Evolutionary conservation across 2,329 filamentous ascomycete genomes (phyloP).

Genomic region (Hypocrella siamensis): DNA sequence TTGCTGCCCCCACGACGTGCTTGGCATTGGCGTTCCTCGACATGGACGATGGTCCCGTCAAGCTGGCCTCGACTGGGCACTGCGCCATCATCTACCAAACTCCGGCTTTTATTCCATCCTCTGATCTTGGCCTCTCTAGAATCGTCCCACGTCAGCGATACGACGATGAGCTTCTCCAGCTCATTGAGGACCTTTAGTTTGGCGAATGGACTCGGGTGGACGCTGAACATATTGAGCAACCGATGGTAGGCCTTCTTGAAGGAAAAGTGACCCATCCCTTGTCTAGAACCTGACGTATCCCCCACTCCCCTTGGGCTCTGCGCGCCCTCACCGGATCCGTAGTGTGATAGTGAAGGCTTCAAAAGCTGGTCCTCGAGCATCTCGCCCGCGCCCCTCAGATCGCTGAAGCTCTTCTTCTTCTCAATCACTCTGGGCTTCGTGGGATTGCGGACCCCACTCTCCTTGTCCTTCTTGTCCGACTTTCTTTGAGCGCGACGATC

Average conservation of each 20-base stretch:
- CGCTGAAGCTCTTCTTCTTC: constrained; percentile 54
- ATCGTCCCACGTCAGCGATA: constrained; percentile 37
- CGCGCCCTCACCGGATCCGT: no score
- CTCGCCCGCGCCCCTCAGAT: constrained; percentile 34
- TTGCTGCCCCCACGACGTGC: constrained; percentile 19
- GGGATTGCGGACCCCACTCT: constrained; percentile 24
- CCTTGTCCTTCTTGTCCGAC: constrained; percentile 23
- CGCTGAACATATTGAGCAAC: constrained; percentile 72
- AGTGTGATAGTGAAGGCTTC: not conserved
- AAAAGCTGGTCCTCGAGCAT: constrained; percentile 2
- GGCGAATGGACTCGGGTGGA: constrained; percentile 71
- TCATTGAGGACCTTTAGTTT: constrained; percentile 78
- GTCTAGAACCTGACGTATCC: no score
- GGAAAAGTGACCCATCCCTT: constrained; percentile 44
- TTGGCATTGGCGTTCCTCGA: constrained; percentile 51
- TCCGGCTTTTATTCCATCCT: constrained; percentile 20
- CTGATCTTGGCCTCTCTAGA: constrained; percentile 19
- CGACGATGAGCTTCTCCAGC: constrained; percentile 66
- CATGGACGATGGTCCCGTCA: constrained; percentile 54
- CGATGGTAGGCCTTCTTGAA: constrained; percentile 68
- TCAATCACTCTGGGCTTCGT: constrained; percentile 37
- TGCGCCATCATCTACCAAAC: constrained; percentile 16
- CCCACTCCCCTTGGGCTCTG: no score
- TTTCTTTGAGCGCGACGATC: constrained; percentile 29
- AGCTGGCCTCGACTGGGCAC: constrained; percentile 29